A percentile compares a stretch with the other conserved stretches of the same genome.
phyloP scores from a whole-genome alignment of 2,329 filamentous ascomycete species.

The Metarhizium humberi region DNA sequence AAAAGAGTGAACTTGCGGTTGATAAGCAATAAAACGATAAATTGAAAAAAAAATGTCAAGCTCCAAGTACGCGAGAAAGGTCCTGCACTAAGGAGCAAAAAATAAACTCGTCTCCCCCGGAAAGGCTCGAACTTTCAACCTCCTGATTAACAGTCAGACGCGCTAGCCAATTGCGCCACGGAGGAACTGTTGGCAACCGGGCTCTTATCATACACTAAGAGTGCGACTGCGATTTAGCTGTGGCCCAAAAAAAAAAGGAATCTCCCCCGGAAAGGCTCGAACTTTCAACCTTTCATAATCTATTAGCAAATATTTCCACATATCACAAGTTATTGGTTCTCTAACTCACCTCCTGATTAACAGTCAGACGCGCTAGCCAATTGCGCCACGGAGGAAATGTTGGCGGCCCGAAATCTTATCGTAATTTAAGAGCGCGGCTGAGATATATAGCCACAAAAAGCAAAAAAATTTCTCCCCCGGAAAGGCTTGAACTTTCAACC shows the following conservation, averaged over 20 bases:
- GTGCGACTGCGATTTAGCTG: too few relatives aligned
- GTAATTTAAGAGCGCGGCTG: too few relatives aligned
- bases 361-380: constrained; percentile 54
- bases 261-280: not conserved
- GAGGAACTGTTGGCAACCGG: constrained; percentile 7
- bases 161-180: constrained; percentile 47
- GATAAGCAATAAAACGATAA: too few relatives aligned
- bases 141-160: constrained; percentile 47
- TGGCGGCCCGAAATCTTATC: not conserved
- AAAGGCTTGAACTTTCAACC: constrained; percentile 6
- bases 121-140: constrained; percentile 8
- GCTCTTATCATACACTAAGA: too few relatives aligned
- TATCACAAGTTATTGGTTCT: too few relatives aligned
- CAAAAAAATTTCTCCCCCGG: not conserved
- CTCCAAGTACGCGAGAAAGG: too few relatives aligned
- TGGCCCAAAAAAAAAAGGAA: too few relatives aligned
- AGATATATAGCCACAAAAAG: not conserved
- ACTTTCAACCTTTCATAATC: constrained; percentile 9
- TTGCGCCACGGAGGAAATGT: constrained; percentile 29
- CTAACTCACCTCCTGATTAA: constrained; percentile 27
- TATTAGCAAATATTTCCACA: too few relatives aligned
- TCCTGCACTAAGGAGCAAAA: too few relatives aligned
- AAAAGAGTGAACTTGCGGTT: too few relatives aligned
- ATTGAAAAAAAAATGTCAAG: too few relatives aligned
- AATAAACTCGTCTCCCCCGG: not conserved